phyloP scores from a whole-genome alignment of 345 rosid species.

The Raphanus raphanistrum region DNA sequence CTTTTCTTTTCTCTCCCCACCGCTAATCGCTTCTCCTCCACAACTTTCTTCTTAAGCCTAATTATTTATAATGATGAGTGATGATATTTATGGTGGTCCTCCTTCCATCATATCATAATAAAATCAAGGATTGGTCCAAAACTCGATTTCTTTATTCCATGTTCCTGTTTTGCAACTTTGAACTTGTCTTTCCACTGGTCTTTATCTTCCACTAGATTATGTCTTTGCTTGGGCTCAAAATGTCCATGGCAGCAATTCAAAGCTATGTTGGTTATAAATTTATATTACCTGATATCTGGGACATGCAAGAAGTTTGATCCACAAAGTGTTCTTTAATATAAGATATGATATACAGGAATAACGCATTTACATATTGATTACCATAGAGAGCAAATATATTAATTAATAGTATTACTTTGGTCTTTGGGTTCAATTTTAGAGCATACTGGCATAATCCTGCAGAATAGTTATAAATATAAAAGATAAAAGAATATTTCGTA shows the following conservation, averaged over 20 bases:
- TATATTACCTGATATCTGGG: slow-evolving; percentile 9
- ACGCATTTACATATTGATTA: background rate
- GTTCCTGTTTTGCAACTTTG: slow-evolving; percentile 2
- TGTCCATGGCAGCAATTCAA: background rate
- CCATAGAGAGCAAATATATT: background rate
- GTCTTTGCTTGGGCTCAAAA: slow-evolving; percentile 5
- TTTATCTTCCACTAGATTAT: slow-evolving; percentile 32
- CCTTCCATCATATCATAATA: slow-evolving; percentile 16
- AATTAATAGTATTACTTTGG: slow-evolving; percentile 1
- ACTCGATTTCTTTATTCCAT: slow-evolving; percentile 14
- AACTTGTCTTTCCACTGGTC: slow-evolving; percentile 28
- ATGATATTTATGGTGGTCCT: slow-evolving; percentile 21
- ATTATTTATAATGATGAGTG: slow-evolving; percentile 30
- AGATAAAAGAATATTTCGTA: background rate
- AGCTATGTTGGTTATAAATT: background rate
- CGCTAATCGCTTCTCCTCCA: slow-evolving; percentile 32
- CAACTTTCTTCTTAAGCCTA: background rate
- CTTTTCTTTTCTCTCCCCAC: slow-evolving; percentile 23
- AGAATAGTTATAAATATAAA: background rate
- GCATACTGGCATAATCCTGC: background rate
- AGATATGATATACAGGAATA: background rate
- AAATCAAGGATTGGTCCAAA: slow-evolving; percentile 32
- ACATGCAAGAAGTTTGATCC: slow-evolving; percentile 11
- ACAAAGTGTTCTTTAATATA: background rate
- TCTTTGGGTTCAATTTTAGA: background rate